phyloP scores from a whole-genome alignment of 129 eudicot genomes.

The Cynara cardunculus region DNA sequence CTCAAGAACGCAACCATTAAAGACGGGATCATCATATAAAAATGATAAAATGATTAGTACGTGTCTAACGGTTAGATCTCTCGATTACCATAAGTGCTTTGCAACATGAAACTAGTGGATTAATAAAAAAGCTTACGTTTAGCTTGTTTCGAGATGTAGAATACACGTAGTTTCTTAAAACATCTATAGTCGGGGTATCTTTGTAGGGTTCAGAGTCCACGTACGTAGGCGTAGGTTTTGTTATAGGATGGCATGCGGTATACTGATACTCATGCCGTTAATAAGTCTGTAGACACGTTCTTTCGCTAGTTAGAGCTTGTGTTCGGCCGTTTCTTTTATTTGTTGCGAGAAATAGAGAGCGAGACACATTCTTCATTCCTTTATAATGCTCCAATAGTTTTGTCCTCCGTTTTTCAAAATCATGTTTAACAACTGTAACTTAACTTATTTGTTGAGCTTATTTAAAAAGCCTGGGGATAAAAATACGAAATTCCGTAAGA shows the following conservation, averaged over 20 bases:
- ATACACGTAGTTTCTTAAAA: neutral
- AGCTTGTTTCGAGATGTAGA: neutral
- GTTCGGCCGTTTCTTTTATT: neutral
- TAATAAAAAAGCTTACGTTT: neutral
- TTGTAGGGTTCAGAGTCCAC: neutral
- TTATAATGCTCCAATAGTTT: neutral
- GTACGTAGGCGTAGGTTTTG: neutral
- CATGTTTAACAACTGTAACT: neutral
- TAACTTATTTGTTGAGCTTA: neutral
- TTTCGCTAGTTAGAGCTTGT: neutral
- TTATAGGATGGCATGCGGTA: neutral
- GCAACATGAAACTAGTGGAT: conserved; percentile 19
- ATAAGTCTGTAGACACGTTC: neutral
- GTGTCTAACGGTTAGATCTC: conserved; percentile 3
- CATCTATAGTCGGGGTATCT: neutral
- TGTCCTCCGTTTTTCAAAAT: neutral
- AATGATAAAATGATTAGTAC: neutral
- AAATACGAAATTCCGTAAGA: too few relatives aligned
- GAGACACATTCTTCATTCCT: too few relatives aligned
- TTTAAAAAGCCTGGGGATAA: neutral
- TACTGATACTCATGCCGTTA: neutral
- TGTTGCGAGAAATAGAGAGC: neutral
- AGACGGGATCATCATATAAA: conserved; percentile 51
- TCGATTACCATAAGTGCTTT: conserved; percentile 4
- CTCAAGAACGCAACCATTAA: conserved; percentile 59